Base-by-base conservation (phyloP, 2,329 filamentous ascomycete species). In the Penicillium brevicompactum region DNA sequence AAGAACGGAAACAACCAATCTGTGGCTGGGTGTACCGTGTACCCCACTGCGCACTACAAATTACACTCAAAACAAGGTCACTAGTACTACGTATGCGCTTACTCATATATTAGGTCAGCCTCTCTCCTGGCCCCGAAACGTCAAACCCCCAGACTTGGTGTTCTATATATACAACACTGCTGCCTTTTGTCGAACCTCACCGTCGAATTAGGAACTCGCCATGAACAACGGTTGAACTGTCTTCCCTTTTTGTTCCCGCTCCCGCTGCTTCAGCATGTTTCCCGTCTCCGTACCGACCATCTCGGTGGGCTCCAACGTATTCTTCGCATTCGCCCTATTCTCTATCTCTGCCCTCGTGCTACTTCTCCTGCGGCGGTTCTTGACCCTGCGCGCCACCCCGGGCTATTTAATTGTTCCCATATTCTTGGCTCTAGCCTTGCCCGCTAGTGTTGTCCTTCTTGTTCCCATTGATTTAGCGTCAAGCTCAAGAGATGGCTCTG, bases 401-500 rank as follows among this genome's bases (percentile, higher is more conserved):
- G 90, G 88, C 56, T 97, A 95, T 75, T 87, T 97, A 48, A 83
- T 92, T 48, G 83, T 97, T 41, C 93, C 94, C 34, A 91, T 99
- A 59, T 99, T 99, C 78, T 89, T 99, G 63, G 91, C 93, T n/a
- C 83, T 99, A 64, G 92, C 91, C 69, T 85, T 99, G 5, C 95
- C 94, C 10, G 91, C 91, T 45, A 92, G 90, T 73, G 93, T 96
- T 68, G 86, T 97, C 22, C 81, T 99, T 22, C 84, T 99, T 21
- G 92, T 99, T 6, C 94, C 94, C 5, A 95, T 99, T 73, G 94
- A 99, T 74, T 86, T 99, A 62, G 92, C 93, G 1, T 96, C 92
- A 6, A 93, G 85, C 69, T 88, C 90, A 21, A 83, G 86, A 46
- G 86, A 87, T 48, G 87, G 89, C 57, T 88, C 89, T 73, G 86